Evolutionary conservation across 495 filamentous ascomycete genomes (phyloP).

Genomic region (Penicillium robsamsonii): DNA sequence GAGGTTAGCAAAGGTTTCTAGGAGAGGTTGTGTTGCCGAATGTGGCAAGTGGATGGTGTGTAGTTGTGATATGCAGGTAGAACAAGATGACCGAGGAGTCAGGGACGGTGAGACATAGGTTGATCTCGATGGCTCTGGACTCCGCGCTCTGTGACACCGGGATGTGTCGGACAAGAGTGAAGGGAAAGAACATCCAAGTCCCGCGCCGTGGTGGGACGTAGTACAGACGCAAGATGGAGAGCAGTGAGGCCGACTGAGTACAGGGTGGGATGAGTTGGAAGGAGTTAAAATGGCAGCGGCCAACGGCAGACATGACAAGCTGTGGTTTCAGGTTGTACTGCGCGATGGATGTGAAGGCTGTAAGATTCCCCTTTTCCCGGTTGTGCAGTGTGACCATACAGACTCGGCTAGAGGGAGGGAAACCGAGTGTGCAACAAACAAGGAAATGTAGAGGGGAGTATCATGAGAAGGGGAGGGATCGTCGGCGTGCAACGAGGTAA

Average conservation of each 20-base stretch:
- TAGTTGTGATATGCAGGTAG: slow-evolving; percentile 10
- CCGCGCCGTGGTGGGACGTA: slow-evolving; percentile 8
- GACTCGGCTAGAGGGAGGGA: slow-evolving; percentile 3
- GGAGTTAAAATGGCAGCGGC: slow-evolving; percentile 1
- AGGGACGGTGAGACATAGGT: slow-evolving; percentile 19
- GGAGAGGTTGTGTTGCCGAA: background rate
- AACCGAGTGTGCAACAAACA: slow-evolving; percentile 10
- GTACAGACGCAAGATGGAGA: slow-evolving; percentile 4
- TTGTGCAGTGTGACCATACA: slow-evolving; percentile 18
- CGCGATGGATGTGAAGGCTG: slow-evolving; percentile 20
- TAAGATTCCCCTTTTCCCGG: slow-evolving; percentile 24
- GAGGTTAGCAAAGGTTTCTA: slow-evolving; percentile 15
- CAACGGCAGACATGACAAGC: slow-evolving; percentile 10
- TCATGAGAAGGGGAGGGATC: background rate
- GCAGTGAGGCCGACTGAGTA: background rate
- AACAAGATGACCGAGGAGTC: slow-evolving; percentile 3
- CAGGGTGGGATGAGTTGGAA: slow-evolving; percentile 8
- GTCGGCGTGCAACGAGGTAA: slow-evolving; percentile 1
- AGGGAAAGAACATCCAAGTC: slow-evolving; percentile 6
- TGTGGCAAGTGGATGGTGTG: background rate
- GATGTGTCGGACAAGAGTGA: slow-evolving; percentile 5
- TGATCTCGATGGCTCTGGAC: slow-evolving; percentile 17
- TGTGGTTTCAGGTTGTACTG: slow-evolving; percentile 20
- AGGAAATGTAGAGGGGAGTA: slow-evolving; percentile 9
- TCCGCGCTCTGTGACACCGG: slow-evolving; percentile 8